Percentiles rank a stretch among this genome's conserved stretches.
Evolutionary conservation across 306 rosid species (phyloP).

Genomic region (Castanospermum australe): DNA sequence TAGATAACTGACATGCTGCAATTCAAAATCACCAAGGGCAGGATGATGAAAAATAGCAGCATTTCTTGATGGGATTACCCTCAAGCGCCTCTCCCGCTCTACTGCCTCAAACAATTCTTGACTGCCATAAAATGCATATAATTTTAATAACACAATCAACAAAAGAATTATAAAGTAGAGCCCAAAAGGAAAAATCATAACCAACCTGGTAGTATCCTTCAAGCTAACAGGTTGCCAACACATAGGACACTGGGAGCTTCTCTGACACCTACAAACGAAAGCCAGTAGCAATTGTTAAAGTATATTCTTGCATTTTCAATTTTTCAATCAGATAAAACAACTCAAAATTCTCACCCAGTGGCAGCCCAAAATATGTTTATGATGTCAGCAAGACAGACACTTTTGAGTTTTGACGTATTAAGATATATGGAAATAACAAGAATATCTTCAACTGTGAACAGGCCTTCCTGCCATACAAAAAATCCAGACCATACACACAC

Average conservation of each 20-base stretch:
- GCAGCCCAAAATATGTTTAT: neutral
- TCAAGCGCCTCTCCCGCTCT: conserved; percentile 62
- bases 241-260: conserved; percentile 90
- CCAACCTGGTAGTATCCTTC: conserved; percentile 76
- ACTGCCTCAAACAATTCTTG: conserved; percentile 83
- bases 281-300: neutral
- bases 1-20: conserved; percentile 62
- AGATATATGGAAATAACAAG: neutral
- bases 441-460: neutral
- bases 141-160: neutral
- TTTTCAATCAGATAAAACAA: conserved; percentile 5
- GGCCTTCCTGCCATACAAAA: neutral
- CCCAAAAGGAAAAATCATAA: neutral
- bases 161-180: neutral
- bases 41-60: conserved; percentile 68
- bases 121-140: conserved; percentile 49
- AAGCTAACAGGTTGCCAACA: conserved; percentile 79
- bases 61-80: conserved; percentile 58
- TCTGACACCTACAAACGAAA: conserved; percentile 64
- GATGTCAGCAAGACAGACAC: neutral
- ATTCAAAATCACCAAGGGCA: conserved; percentile 58
- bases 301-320: conserved; percentile 4
- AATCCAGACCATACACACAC: neutral
- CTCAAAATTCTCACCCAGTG: neutral
- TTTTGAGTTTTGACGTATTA: neutral